These are phyloP conservation scores for Diaporthe capsici DNA, from an alignment of 2,329 filamentous ascomycete species.

Conservation along the genomic window DNA sequence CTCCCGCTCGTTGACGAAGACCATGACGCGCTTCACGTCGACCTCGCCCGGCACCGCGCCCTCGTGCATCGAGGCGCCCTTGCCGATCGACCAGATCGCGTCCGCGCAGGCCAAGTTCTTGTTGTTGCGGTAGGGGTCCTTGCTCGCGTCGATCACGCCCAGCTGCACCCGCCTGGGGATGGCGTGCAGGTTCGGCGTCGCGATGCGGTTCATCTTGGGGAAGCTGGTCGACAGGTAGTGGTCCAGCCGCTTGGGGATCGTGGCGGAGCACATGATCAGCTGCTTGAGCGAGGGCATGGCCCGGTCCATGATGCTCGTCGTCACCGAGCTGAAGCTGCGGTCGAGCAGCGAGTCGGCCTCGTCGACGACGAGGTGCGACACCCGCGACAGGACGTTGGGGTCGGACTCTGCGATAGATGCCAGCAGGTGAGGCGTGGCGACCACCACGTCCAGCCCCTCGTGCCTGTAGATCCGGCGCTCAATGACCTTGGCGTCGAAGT, in stretches of 20 bases:
- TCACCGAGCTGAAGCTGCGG: constrained; percentile 89
- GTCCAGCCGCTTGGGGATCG: constrained; percentile 92
- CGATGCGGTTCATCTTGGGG: constrained; percentile 86
- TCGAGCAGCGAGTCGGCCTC: constrained; percentile 98
- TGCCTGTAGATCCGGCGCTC: constrained; percentile 86
- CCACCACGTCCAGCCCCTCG: constrained; percentile 85
- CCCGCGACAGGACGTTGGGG: constrained; percentile 92
- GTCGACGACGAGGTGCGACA: constrained; percentile 90
- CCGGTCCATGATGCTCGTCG: constrained; percentile 85
- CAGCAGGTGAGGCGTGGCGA: constrained; percentile 91
- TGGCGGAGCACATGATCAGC: constrained; percentile 93
- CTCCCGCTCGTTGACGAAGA: constrained; percentile 97
- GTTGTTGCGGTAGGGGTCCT: constrained; percentile 94
- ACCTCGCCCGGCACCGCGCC: constrained; percentile 67
- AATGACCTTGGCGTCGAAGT: constrained; percentile 82
- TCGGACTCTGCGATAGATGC: constrained; percentile 89
- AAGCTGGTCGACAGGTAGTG: constrained; percentile 85
- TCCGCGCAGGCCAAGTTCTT: constrained; percentile 95
- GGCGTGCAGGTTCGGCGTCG: constrained; percentile 95
- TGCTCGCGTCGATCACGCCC: constrained; percentile 91
- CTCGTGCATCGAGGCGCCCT: constrained; percentile 75
- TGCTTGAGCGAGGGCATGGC: constrained; percentile 86
- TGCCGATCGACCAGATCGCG: constrained; percentile 93
- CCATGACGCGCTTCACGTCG: constrained; percentile 87
- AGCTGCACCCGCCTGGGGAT: constrained; percentile 96